These are phyloP conservation scores for Heliocybe sulcata DNA, from an alignment of 1,284 basidiomycete genomes.

Conservation along the genomic window DNA sequence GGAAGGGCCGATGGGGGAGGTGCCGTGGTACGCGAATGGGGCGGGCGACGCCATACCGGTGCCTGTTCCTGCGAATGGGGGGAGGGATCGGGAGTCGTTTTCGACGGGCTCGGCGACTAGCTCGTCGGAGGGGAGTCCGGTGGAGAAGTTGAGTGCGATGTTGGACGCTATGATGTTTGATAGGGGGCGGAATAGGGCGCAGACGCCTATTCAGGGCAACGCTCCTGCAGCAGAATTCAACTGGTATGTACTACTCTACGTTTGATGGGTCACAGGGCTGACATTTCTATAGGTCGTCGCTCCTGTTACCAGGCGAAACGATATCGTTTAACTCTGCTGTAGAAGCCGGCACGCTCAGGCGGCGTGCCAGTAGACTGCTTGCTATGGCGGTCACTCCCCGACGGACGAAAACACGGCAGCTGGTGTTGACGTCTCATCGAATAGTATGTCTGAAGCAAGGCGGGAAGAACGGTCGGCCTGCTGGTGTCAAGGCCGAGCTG, in stretches of 20 bases:
- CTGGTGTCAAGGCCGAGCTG: conserved; percentile 40
- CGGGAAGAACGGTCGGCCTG: conserved; percentile 26
- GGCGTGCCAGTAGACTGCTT: conserved; percentile 52
- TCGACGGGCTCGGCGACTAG: conserved; percentile 31
- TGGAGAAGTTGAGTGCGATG: conserved; percentile 28
- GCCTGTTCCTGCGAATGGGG: conserved; percentile 16
- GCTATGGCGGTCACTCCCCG: conserved; percentile 38
- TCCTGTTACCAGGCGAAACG: conserved; percentile 36
- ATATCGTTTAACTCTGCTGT: conserved; percentile 45
- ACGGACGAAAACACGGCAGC: conserved; percentile 45
- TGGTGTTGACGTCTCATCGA: conserved; percentile 52
- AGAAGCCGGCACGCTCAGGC: conserved; percentile 44
- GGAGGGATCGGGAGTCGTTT: conserved; percentile 20
- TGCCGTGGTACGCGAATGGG: neutral
- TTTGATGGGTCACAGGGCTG: no score
- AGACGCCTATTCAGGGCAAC: conserved; percentile 52
- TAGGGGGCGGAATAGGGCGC: conserved; percentile 45
- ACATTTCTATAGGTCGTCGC: conserved; percentile 31
- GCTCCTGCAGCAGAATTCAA: conserved; percentile 29
- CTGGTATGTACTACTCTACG: conserved; percentile 36
- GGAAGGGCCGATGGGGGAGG: conserved; percentile 23
- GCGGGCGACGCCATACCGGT: neutral
- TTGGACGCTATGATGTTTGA: conserved; percentile 26
- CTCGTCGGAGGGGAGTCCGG: conserved; percentile 43
- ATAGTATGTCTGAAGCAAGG: conserved; percentile 48